A percentile compares a stretch with the other conserved stretches of the same genome.
These are phyloP conservation scores for Pseudopithomyces maydicus DNA, from an alignment of 2,329 filamentous ascomycete genomes.

Conservation along the genomic window DNA sequence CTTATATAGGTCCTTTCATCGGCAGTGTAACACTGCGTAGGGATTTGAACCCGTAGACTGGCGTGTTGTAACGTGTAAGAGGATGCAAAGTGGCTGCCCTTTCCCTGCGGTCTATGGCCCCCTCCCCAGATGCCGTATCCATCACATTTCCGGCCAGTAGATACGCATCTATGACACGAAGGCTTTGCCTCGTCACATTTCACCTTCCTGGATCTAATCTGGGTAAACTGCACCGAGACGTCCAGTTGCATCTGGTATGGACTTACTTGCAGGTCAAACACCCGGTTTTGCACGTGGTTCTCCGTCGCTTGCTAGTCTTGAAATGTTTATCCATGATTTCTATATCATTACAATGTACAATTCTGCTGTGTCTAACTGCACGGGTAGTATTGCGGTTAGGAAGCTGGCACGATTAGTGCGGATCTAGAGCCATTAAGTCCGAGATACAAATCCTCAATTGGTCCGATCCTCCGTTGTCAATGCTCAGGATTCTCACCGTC, in stretches of 20 bases:
- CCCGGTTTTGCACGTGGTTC: conserved; percentile 10
- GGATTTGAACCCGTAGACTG: conserved; percentile 6
- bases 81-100: not conserved
- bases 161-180: conserved; percentile 41
- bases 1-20: not conserved
- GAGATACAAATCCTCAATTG: not conserved
- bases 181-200: conserved; percentile 47
- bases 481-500: not conserved
- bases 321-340: not conserved
- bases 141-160: conserved; percentile 45
- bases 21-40: not conserved
- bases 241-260: not conserved
- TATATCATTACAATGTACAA: not conserved
- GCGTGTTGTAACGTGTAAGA: not conserved
- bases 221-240: not conserved
- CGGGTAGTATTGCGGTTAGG: not conserved
- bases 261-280: conserved; percentile 36
- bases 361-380: not conserved
- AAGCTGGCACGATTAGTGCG: not conserved
- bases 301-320: not conserved
- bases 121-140: conserved; percentile 53
- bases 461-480: not conserved
- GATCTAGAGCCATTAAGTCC: not conserved
- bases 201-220: conserved; percentile 26
- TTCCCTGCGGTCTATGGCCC: conserved; percentile 25